A percentile compares a stretch with the other conserved stretches of the same genome.
phyloP scores from a whole-genome alignment of 345 rosid genomes.

The Sonneratia alba region DNA sequence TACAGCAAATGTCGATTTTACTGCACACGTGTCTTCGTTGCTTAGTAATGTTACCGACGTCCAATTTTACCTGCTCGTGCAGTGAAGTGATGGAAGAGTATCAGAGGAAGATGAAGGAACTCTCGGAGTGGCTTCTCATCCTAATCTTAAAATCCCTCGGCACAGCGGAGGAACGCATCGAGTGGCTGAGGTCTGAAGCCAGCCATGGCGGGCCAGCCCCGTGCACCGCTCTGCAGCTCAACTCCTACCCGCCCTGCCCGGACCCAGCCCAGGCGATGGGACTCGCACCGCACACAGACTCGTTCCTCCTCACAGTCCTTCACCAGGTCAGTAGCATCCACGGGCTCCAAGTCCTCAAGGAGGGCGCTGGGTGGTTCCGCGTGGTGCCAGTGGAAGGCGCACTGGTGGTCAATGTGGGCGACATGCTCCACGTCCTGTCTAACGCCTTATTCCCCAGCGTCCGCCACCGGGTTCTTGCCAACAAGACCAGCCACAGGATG shows the following conservation, averaged over 20 bases:
- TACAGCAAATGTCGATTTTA: too few relatives aligned
- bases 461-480: constrained; percentile 58
- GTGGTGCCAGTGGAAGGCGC: constrained; percentile 45
- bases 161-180: constrained; percentile 24
- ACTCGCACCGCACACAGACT: constrained; percentile 82
- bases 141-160: constrained; percentile 36
- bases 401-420: constrained; percentile 74
- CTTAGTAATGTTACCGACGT: not conserved
- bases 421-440: constrained; percentile 60
- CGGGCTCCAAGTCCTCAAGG: constrained; percentile 55
- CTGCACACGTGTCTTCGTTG: too few relatives aligned
- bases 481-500: constrained; percentile 39
- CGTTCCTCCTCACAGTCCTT: constrained; percentile 57
- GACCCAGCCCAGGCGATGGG: constrained; percentile 65
- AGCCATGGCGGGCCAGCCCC: not conserved
- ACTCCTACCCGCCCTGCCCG: constrained; percentile 78
- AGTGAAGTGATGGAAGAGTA: constrained; percentile 58
- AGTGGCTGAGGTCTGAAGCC: constrained; percentile 12
- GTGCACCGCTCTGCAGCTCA: constrained; percentile 49
- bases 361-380: constrained; percentile 54
- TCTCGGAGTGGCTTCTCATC: constrained; percentile 38
- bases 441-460: constrained; percentile 45
- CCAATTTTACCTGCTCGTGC: not conserved
- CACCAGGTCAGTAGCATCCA: constrained; percentile 34
- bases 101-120: constrained; percentile 50